Percentiles rank a stretch among this genome's conserved stretches.
These are phyloP conservation scores for Leucocoprinus gongylophorus DNA, from an alignment of 1,284 basidiomycete genomes.

Conservation along the genomic window DNA sequence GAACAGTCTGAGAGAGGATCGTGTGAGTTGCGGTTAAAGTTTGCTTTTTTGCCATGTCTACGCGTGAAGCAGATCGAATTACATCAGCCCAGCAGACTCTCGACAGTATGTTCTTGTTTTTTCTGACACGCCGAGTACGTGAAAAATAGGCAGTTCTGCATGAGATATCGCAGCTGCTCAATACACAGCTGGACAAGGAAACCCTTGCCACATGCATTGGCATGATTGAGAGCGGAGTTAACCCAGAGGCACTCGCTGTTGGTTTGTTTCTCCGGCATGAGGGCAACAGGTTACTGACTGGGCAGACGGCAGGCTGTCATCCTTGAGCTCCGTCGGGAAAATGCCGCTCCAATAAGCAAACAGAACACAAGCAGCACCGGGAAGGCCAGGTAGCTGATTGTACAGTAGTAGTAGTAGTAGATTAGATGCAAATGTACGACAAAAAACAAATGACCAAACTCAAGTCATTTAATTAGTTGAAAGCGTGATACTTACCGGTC, in stretches of 20 bases:
- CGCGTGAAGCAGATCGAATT: constrained; percentile 56
- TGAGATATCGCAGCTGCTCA: constrained; percentile 77
- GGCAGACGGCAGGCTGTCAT: constrained; percentile 53
- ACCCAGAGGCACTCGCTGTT: constrained; percentile 81
- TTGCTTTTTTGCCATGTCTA: constrained; percentile 35
- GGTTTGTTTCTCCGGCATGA: constrained; percentile 40
- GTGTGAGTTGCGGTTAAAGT: not conserved
- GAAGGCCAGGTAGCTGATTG: not conserved
- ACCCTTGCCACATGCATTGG: constrained; percentile 76
- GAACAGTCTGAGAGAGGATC: not conserved
- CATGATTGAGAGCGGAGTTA: constrained; percentile 81
- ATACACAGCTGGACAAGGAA: constrained; percentile 76
- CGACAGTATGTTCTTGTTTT: constrained; percentile 50
- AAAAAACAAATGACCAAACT: not conserved
- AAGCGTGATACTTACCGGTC: constrained; percentile 9
- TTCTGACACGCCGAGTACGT: not conserved
- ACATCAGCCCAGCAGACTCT: constrained; percentile 73
- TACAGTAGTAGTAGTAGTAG: not conserved
- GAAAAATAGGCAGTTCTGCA: constrained; percentile 49
- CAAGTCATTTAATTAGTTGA: not conserved
- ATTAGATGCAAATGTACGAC: too few relatives aligned
- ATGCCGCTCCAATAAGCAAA: constrained; percentile 31
- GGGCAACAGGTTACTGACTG: constrained; percentile 3
- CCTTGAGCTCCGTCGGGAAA: constrained; percentile 66
- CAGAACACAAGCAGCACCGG: constrained; percentile 15